Conservation (phyloP, 2,329 filamentous ascomycete species). For the Colletotrichum tropicicola region DNA sequence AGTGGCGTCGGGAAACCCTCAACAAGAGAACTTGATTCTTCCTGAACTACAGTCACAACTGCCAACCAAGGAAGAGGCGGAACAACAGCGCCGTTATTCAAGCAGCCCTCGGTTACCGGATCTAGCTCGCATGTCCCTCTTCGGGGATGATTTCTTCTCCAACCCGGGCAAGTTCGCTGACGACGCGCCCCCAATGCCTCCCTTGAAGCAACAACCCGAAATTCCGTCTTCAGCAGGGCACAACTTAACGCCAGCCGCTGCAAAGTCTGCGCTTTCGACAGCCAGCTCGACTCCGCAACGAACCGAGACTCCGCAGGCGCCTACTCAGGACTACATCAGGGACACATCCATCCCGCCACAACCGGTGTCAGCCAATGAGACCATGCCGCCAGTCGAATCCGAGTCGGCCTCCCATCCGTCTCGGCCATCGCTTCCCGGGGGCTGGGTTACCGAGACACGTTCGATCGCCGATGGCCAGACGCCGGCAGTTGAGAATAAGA, state of each 20-base stretch:
- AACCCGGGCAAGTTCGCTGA: conserved; percentile 36
- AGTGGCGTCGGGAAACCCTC: conserved; percentile 16
- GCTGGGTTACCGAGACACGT: conserved; percentile 40
- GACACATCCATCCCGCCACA: neutral
- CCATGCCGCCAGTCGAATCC: neutral
- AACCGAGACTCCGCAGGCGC: neutral
- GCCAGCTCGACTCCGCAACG: neutral
- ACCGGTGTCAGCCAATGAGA: neutral
- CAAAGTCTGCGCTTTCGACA: neutral
- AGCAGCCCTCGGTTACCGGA: conserved; percentile 67
- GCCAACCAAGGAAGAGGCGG: conserved; percentile 7
- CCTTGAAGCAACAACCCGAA: neutral
- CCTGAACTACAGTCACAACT: conserved; percentile 29
- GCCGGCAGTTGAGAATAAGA: conserved; percentile 7
- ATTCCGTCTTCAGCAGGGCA: neutral
- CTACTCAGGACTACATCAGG: neutral
- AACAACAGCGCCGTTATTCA: conserved; percentile 46
- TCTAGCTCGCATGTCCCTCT: conserved; percentile 66
- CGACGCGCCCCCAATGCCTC: conserved; percentile 36
- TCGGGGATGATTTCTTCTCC: conserved; percentile 67
- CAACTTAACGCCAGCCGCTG: neutral
- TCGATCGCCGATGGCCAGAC: conserved; percentile 6
- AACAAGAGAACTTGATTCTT: neutral
- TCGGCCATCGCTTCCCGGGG: conserved; percentile 40
- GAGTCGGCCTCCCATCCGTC: conserved; percentile 1